phyloP scores from a whole-genome alignment of 306 rosid species.

The Rubus parviflorus region DNA sequence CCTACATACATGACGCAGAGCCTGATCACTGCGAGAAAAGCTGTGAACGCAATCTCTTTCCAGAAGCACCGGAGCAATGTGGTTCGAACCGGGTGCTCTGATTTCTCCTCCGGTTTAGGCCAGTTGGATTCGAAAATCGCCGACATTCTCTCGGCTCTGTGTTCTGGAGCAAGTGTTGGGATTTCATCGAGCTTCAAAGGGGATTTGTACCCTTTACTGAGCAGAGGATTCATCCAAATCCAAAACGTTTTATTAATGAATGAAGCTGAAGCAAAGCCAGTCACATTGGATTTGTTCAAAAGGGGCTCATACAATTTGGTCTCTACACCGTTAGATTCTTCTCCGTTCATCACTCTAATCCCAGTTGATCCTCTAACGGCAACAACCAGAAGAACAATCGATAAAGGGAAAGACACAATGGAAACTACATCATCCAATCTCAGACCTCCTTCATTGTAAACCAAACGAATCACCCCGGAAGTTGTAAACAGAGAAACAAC shows the following conservation, averaged over 20 bases:
- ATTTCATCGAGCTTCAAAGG: slow-evolving; percentile 67
- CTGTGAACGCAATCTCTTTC: slow-evolving; percentile 68
- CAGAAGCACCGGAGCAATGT: slow-evolving; percentile 83
- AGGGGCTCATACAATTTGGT: slow-evolving; percentile 25
- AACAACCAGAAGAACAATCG: slow-evolving; percentile 48
- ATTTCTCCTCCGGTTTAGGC: slow-evolving; percentile 72
- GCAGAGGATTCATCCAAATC: slow-evolving; percentile 91
- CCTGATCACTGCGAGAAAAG: slow-evolving; percentile 65
- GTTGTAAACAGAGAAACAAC: slow-evolving; percentile 50
- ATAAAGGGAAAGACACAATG: slow-evolving; percentile 54
- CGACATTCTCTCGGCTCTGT: slow-evolving; percentile 72
- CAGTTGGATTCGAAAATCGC: slow-evolving; percentile 64
- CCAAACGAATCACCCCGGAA: slow-evolving; percentile 67
- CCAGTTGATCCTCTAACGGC: slow-evolving; percentile 71
- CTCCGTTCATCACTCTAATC: slow-evolving; percentile 25
- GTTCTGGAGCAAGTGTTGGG: slow-evolving; percentile 70
- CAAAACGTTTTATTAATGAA: slow-evolving; percentile 64
- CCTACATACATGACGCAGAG: slow-evolving; percentile 76
- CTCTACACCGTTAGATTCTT: slow-evolving; percentile 38
- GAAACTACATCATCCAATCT: slow-evolving; percentile 59
- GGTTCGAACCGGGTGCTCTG: slow-evolving; percentile 67
- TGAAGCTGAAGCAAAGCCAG: slow-evolving; percentile 85
- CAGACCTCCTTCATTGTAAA: slow-evolving; percentile 36
- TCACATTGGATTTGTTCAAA: slow-evolving; percentile 41
- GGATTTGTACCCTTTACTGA: slow-evolving; percentile 66